Conservation (phyloP, 2,329 filamentous ascomycete genomes). For the Fusarium bactridioides region DNA sequence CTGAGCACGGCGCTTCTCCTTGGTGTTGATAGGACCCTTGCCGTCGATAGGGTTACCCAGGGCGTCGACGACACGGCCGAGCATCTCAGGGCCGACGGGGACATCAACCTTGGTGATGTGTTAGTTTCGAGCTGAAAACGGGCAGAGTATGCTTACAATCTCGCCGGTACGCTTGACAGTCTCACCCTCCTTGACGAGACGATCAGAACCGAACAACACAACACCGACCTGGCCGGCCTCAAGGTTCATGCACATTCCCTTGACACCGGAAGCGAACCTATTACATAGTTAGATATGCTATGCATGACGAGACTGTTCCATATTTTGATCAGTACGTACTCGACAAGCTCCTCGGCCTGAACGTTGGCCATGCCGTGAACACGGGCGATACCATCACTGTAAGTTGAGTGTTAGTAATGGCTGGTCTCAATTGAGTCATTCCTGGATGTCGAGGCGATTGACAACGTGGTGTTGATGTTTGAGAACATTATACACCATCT, state of each 20-base stretch:
- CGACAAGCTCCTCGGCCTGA: conserved; percentile 99
- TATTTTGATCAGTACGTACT: conserved; percentile 70
- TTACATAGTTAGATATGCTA: conserved; percentile 29
- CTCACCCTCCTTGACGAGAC: conserved; percentile 99
- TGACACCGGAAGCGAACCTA: conserved; percentile 99
- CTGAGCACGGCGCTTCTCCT: conserved; percentile 93
- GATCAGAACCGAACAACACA: conserved; percentile 99
- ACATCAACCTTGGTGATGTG: conserved; percentile 80
- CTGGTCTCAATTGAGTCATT: conserved; percentile 19
- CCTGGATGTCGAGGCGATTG: conserved; percentile 19
- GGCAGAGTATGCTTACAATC: conserved; percentile 75
- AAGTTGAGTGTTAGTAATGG: conserved; percentile 46
- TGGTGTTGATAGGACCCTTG: conserved; percentile 96
- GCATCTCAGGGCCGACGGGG: conserved; percentile 88
- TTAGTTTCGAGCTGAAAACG: conserved; percentile 34
- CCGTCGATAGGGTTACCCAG: conserved; percentile 99
- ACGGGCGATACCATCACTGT: conserved; percentile 99
- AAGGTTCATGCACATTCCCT: conserved; percentile 99
- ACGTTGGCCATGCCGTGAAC: conserved; percentile 99
- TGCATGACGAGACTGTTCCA: conserved; percentile 6
- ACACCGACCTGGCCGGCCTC: conserved; percentile 99
- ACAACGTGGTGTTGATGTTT: conserved; percentile 15
- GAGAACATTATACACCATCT: conserved; percentile 17
- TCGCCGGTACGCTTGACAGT: conserved; percentile 99
- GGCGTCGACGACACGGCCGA: conserved; percentile 98